Conservation (phyloP, 2,329 filamentous ascomycete genomes). For the Rugonectria rugulosa region DNA sequence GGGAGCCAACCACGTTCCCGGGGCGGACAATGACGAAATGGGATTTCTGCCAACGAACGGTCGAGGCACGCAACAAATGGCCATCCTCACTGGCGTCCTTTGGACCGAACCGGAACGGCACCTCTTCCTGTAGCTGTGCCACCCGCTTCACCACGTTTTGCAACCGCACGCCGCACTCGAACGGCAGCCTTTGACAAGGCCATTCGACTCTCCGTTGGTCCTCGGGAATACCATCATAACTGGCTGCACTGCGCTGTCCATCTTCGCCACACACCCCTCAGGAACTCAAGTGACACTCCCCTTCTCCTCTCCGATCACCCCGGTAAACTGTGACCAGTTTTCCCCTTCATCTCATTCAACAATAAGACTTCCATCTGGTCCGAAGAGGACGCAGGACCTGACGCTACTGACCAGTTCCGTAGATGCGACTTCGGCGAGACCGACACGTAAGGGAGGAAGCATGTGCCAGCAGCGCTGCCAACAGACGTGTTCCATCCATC, state of each 20-base stretch:
- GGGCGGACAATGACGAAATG: slow-evolving; percentile 33
- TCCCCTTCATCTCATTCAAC: background rate
- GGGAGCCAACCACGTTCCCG: slow-evolving; percentile 30
- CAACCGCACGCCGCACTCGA: background rate
- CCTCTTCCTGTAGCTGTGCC: background rate
- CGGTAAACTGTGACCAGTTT: background rate
- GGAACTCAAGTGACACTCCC: background rate
- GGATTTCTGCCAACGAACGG: slow-evolving; percentile 9
- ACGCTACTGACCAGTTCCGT: background rate
- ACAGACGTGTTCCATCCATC: background rate
- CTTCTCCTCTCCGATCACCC: slow-evolving; percentile 2
- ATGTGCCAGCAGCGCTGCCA: background rate
- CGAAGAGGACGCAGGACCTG: background rate
- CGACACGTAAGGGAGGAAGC: background rate
- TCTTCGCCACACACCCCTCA: background rate
- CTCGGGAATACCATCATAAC: slow-evolving; percentile 32
- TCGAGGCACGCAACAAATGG: slow-evolving; percentile 1
- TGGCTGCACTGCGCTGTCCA: background rate
- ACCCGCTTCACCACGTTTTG: background rate
- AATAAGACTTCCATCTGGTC: background rate
- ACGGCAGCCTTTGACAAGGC: background rate
- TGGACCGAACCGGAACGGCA: slow-evolving; percentile 39
- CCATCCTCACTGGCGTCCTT: slow-evolving; percentile 32
- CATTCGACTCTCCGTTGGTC: slow-evolving; percentile 32
- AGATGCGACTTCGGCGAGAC: slow-evolving; percentile 5